These are phyloP conservation scores for Solanum ossicruentum DNA, from an alignment of 257 asterid genomes.

Conservation along the genomic window DNA sequence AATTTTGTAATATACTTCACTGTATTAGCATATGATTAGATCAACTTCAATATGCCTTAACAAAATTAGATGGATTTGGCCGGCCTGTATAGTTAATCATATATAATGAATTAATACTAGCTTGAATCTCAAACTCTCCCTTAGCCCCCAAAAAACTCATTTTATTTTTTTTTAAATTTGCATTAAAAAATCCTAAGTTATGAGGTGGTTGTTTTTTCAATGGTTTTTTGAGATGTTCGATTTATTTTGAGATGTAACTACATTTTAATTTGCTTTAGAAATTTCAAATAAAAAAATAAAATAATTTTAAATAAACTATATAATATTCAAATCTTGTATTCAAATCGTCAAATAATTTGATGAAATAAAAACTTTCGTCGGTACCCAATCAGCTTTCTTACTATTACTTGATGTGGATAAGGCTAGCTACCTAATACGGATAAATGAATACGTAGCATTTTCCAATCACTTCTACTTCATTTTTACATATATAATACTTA, in stretches of 20 bases:
- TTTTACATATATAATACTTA: too few species aligned
- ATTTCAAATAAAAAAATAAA: not conserved
- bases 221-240: not conserved
- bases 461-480: not conserved
- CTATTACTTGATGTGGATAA: not conserved
- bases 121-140: too few species aligned
- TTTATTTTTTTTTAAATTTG: too few species aligned
- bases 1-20: not conserved
- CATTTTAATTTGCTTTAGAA: not conserved
- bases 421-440: not conserved
- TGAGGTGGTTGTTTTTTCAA: too few species aligned
- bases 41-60: not conserved
- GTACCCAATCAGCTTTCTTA: not conserved
- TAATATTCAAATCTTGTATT: too few species aligned
- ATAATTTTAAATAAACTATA: fast-evolving
- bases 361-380: too few species aligned
- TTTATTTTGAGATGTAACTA: not conserved
- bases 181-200: too few species aligned
- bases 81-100: not conserved
- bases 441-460: not conserved
- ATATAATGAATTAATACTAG: not conserved
- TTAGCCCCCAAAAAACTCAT: too few species aligned
- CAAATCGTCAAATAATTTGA: too few species aligned
- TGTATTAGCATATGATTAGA: not conserved
- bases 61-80: not conserved